Percentiles rank a stretch among this genome's conserved stretches.
These are phyloP conservation scores for Cordyceps pruinosa DNA, from an alignment of 2,329 filamentous ascomycete species.

Conservation along the genomic window DNA sequence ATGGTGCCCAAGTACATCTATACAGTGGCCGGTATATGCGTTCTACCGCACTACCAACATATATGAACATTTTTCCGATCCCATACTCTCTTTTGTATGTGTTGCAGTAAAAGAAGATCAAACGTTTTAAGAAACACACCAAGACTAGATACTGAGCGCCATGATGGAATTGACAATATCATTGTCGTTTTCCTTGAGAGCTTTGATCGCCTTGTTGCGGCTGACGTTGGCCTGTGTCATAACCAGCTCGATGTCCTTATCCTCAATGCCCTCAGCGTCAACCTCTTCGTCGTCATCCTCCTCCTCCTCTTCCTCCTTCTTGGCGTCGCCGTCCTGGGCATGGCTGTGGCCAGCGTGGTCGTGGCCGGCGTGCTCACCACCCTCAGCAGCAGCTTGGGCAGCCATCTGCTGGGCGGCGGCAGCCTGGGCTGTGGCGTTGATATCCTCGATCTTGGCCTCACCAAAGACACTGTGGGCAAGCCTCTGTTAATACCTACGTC, in stretches of 20 bases:
- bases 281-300: conserved; percentile 92
- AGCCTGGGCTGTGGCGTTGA: conserved; percentile 96
- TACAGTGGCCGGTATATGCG: conserved; percentile 10
- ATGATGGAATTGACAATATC: conserved; percentile 99
- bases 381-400: conserved; percentile 56
- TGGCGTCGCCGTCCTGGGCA: conserved; percentile 55
- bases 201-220: conserved; percentile 97
- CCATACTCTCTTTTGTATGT: conserved; percentile 7
- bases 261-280: conserved; percentile 87
- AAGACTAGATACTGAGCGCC: conserved; percentile 73
- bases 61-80: conserved; percentile 13
- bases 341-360: conserved; percentile 63
- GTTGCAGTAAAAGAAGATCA: conserved; percentile 10
- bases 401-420: conserved; percentile 93
- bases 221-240: conserved; percentile 97
- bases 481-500: background rate
- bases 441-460: conserved; percentile 99
- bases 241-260: conserved; percentile 99
- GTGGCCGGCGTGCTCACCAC: conserved; percentile 66
- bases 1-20: conserved; percentile 2
- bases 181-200: conserved; percentile 97
- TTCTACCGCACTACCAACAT: conserved; percentile 10
- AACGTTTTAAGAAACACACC: conserved; percentile 14
- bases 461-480: conserved; percentile 73
- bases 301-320: conserved; percentile 71